phyloP scores from a whole-genome alignment of 1,284 basidiomycete species.

The Fistulina hepatica region DNA sequence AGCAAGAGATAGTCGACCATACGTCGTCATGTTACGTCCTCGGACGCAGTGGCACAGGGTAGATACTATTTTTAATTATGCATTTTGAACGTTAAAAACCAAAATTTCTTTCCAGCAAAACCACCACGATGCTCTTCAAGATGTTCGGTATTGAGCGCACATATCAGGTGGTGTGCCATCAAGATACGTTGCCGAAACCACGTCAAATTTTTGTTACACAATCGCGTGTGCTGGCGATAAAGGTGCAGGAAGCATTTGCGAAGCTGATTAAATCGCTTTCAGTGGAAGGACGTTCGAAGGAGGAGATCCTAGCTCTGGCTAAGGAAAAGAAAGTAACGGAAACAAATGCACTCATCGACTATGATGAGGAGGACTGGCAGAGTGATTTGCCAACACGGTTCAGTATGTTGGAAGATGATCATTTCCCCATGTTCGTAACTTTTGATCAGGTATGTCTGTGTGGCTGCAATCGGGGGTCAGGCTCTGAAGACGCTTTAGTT shows the following conservation, averaged over 20 bases:
- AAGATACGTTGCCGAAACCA: conserved; percentile 30
- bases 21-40: conserved; percentile 53
- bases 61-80: conserved; percentile 9
- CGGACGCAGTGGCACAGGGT: conserved; percentile 67
- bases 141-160: conserved; percentile 54
- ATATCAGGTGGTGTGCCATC: too few species aligned
- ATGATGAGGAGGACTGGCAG: conserved; percentile 37
- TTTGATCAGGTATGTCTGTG: conserved; percentile 40
- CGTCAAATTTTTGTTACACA: conserved; percentile 68
- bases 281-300: conserved; percentile 27
- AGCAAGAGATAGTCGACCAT: conserved; percentile 53
- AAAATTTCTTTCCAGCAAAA: too few species aligned
- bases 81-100: conserved; percentile 7
- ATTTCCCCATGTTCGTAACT: conserved; percentile 66
- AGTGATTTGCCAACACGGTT: conserved; percentile 43
- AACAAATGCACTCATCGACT: conserved; percentile 33
- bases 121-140: conserved; percentile 65
- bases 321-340: conserved; percentile 17
- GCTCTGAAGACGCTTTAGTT: conserved; percentile 24
- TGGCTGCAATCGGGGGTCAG: conserved; percentile 19
- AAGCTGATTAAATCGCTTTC: conserved; percentile 40
- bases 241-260: conserved; percentile 54
- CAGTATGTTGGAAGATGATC: conserved; percentile 42
- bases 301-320: conserved; percentile 34
- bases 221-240: conserved; percentile 49